A percentile compares a stretch with the other conserved stretches of the same genome.
These are phyloP conservation scores for Botryotinia globosa DNA, from an alignment of 2,329 filamentous ascomycete species.

Conservation along the genomic window DNA sequence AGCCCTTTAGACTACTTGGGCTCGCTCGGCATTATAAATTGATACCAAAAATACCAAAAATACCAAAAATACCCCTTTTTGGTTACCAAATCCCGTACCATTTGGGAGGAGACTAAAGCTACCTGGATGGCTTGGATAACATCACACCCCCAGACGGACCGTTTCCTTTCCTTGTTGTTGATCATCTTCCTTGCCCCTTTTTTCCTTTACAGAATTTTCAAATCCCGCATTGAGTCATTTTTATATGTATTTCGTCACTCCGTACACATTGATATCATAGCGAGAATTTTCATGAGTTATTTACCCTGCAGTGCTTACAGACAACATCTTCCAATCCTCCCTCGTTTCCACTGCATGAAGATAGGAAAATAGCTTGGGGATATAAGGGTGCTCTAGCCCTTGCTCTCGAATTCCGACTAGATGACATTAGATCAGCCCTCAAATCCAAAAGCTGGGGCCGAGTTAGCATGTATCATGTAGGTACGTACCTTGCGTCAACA, in stretches of 20 bases:
- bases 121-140: not conserved
- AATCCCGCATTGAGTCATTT: slow-evolving; percentile 5
- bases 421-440: too few species aligned
- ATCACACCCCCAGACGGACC: not conserved
- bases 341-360: not conserved
- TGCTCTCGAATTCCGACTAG: not conserved
- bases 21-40: not conserved
- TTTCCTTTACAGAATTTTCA: not conserved
- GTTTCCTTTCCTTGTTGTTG: not conserved
- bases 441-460: not conserved
- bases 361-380: not conserved
- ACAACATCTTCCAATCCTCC: not conserved
- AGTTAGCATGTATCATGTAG: not conserved
- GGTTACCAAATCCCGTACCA: not conserved
- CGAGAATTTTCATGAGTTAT: not conserved
- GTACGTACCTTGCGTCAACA: not conserved
- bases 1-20: not conserved
- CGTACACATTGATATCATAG: not conserved
- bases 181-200: not conserved
- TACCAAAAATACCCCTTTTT: not conserved
- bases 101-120: not conserved
- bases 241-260: not conserved
- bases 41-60: not conserved
- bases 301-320: not conserved
- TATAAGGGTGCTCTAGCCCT: not conserved